These are phyloP conservation scores for Starmerella bombicola DNA, from an alignment of 805 yeast genomes.

Conservation along the genomic window DNA sequence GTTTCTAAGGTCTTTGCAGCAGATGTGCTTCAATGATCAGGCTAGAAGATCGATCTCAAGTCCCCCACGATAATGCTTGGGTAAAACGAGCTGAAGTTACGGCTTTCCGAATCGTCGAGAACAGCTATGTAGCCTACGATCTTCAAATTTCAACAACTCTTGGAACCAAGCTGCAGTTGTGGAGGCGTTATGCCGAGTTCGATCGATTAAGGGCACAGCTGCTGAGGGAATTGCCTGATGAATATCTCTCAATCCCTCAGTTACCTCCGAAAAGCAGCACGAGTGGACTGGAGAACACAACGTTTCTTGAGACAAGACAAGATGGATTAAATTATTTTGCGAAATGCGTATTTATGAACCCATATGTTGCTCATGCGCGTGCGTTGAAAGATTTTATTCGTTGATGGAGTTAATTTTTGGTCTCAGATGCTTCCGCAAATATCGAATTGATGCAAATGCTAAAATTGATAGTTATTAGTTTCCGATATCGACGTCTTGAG, in stretches of 20 bases:
- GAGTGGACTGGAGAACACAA: constrained; percentile 20
- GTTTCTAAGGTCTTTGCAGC: too few relatives aligned
- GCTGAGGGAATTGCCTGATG: constrained; percentile 29
- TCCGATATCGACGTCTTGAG: too few relatives aligned
- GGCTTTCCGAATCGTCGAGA: constrained; percentile 33
- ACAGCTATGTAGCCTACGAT: constrained; percentile 35
- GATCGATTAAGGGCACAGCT: constrained; percentile 36
- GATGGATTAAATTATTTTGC: constrained; percentile 37
- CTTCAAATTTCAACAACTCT: constrained; percentile 30
- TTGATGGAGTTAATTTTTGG: too few relatives aligned
- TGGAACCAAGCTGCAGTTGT: constrained; percentile 33
- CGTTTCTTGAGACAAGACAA: constrained; percentile 32
- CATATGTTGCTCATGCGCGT: constrained; percentile 28
- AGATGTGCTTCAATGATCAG: constrained; percentile 17
- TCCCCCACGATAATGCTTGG: constrained; percentile 26
- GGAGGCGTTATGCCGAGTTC: constrained; percentile 57
- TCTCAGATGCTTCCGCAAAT: too few relatives aligned
- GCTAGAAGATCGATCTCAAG: constrained; percentile 20
- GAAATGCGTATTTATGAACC: constrained; percentile 36
- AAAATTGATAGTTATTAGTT: too few relatives aligned
- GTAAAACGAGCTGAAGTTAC: constrained; percentile 32
- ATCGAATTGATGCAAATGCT: too few relatives aligned
- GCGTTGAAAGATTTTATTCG: constrained; percentile 28
- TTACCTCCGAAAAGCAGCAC: constrained; percentile 36
- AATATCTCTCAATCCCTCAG: constrained; percentile 32